Base-by-base conservation (phyloP, 1,284 basidiomycete species). In the Melampsora americana region DNA sequence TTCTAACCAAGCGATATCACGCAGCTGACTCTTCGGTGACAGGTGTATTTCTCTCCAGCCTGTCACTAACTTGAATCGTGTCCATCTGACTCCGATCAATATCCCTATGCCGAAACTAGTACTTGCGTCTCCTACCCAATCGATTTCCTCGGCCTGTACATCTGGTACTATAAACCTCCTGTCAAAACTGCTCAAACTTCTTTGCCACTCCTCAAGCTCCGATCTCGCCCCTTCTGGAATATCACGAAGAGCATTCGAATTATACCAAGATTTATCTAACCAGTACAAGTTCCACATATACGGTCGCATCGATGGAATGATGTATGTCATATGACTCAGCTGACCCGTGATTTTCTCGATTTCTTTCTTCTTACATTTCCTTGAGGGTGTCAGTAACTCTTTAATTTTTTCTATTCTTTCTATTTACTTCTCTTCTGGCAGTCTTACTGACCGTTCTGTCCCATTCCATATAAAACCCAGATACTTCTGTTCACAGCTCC, bases 101-200 rank as follows among this genome's bases (percentile, higher is more conserved):
- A 6, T 53, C 0, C 2, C 50, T 11, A 69, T 59, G 1, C 67
- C 53, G 32, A 35, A 69, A n/a, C 46, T 53, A n/a, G 50, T 69
- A 0, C 35, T 56, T n/a, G n/a, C n/a, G n/a, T n/a, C n/a, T n/a
- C 67, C 67, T 1, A 69, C 35, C 67, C 67, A 69, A 1, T 42
- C 44, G 11, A 42, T 42, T 9, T 42, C 39, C 12, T 42, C 11
- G 39, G 39, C 6, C 12, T 56, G 1, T 9, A 28, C 6, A n/a
- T n/a, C n/a, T 1, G 53, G 26, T 5, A 59, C 32, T 16, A 69
- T 28, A 30, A 30, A 26, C 50, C 28, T 56, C 26, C 7, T 12
- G 28, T 20, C 35, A 35, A 50, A 68, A 53, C 9, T 28, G 1
- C 28, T 30, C n/a, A 68, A 48, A 1, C 12, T n/a, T 1, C 4